Evolutionary conservation across 164 flowering plant species (phyloP).

Genomic region (Vitis rotundifolia): DNA sequence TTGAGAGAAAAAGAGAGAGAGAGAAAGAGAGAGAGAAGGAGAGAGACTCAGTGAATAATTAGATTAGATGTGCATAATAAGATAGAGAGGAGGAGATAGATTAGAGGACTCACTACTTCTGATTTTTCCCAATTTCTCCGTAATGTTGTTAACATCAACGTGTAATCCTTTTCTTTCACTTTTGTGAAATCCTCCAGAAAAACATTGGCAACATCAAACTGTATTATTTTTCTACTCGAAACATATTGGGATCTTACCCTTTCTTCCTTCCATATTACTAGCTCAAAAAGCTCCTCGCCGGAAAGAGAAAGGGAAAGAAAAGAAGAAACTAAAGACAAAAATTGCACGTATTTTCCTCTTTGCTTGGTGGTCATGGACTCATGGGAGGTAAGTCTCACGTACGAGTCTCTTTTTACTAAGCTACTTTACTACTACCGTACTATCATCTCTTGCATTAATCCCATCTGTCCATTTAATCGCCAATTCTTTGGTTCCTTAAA

Average conservation of each 20-base stretch:
- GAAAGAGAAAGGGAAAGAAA: neutral
- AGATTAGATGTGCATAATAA: slow-evolving; percentile 9
- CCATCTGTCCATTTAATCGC: neutral
- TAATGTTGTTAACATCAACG: neutral
- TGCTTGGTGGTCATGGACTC: neutral
- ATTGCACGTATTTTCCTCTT: neutral
- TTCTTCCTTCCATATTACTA: neutral
- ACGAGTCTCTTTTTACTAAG: neutral
- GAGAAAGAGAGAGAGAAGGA: neutral
- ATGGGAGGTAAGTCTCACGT: neutral
- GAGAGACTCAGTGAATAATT: neutral
- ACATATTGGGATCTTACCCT: neutral
- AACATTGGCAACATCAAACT: slow-evolving; percentile 1
- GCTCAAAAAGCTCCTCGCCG: neutral
- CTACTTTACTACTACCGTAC: neutral
- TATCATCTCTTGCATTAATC: neutral
- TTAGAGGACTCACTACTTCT: neutral
- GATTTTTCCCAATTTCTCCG: neutral
- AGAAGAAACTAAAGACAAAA: neutral
- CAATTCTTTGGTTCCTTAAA: neutral
- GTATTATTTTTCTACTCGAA: neutral
- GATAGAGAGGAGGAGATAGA: neutral
- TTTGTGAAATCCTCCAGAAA: neutral
- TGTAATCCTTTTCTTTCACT: neutral
- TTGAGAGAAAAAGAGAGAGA: neutral